Percentiles rank a stretch among this genome's conserved stretches.
Conservation (phyloP, 371 early-diverging fungal genomes). For the Apophysomyces sp. region DNA sequence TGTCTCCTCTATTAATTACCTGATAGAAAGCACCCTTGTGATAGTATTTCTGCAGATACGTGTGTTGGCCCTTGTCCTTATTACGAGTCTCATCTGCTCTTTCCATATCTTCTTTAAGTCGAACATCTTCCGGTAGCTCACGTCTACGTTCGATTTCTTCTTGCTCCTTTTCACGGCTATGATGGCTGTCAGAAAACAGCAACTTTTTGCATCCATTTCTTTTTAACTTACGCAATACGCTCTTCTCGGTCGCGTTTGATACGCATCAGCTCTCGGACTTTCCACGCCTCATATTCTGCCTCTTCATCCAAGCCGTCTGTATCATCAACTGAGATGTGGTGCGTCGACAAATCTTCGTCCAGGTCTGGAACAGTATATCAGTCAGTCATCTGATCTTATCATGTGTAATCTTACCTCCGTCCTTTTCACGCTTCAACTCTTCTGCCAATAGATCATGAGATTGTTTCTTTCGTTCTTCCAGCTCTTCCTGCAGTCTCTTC, state of each 20-base stretch:
- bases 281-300: slow-evolving; percentile 91
- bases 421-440: slow-evolving; percentile 52
- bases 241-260: slow-evolving; percentile 88
- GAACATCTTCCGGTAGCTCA: slow-evolving; percentile 81
- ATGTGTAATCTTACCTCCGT: slow-evolving; percentile 18
- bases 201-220: not conserved
- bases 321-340: slow-evolving; percentile 75
- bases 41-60: slow-evolving; percentile 82
- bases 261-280: slow-evolving; percentile 86
- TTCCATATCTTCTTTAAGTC: slow-evolving; percentile 68
- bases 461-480: slow-evolving; percentile 70
- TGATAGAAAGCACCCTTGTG: slow-evolving; percentile 88
- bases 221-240: slow-evolving; percentile 59
- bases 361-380: slow-evolving; percentile 6
- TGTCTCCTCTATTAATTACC: slow-evolving; percentile 29
- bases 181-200: not conserved
- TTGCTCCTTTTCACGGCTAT: slow-evolving; percentile 70
- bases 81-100: slow-evolving; percentile 51
- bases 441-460: slow-evolving; percentile 78
- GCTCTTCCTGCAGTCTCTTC: slow-evolving; percentile 46
- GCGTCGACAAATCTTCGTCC: slow-evolving; percentile 26
- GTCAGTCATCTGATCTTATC: not conserved
- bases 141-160: slow-evolving; percentile 81
- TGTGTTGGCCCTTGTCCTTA: slow-evolving; percentile 48
- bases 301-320: slow-evolving; percentile 87